A percentile compares a stretch with the other conserved stretches of the same genome.
Conservation (phyloP, 1,284 basidiomycete genomes). For the Cerrena zonata region DNA sequence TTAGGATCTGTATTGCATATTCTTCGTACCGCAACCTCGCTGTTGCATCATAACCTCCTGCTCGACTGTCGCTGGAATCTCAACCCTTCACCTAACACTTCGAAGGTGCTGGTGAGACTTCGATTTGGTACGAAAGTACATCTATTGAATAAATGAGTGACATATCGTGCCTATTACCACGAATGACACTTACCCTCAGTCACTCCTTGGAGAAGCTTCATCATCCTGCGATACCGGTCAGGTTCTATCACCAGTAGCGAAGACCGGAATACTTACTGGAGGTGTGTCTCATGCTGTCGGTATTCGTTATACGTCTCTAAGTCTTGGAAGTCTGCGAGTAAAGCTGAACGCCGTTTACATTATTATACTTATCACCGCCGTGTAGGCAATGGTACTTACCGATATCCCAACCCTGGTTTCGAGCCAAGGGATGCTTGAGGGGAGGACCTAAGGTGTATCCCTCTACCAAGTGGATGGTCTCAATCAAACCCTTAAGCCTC, state of each 20-base stretch:
- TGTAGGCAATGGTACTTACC: not conserved
- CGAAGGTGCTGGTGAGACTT: not conserved
- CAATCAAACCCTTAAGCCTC: not conserved
- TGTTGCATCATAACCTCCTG: too few species aligned
- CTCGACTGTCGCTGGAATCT: too few species aligned
- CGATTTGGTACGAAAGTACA: constrained; percentile 3
- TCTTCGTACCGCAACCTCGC: not conserved
- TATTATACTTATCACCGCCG: not conserved
- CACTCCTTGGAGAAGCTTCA: not conserved
- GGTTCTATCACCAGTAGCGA: not conserved
- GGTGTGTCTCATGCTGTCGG: not conserved
- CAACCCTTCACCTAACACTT: not conserved
- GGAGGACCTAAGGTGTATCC: not conserved
- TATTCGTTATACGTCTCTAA: not conserved
- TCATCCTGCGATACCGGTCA: not conserved
- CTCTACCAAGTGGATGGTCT: not conserved
- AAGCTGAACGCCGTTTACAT: not conserved
- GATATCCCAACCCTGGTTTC: not conserved
- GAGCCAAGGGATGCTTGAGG: not conserved
- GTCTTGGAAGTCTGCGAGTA: constrained; percentile 2
- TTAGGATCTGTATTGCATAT: not conserved
- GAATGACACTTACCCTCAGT: not conserved
- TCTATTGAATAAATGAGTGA: not conserved
- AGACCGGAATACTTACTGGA: constrained; percentile 1
- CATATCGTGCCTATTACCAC: not conserved